phyloP scores from a whole-genome alignment of 257 asterid species.

The Scutellaria baicalensis region DNA sequence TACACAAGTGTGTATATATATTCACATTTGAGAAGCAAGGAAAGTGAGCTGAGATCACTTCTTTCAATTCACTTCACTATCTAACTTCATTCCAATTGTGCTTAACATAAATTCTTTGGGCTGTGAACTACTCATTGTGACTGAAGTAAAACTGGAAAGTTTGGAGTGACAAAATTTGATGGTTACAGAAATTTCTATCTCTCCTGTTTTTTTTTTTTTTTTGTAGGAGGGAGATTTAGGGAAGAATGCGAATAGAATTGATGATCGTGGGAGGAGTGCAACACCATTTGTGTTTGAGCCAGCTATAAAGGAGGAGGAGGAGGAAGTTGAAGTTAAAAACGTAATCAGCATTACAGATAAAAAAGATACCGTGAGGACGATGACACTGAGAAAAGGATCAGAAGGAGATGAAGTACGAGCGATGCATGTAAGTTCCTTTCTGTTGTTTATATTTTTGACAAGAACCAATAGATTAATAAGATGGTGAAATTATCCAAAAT shows the following conservation, averaged over 20 bases:
- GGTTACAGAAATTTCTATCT: conserved; percentile 28
- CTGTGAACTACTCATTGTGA: too few relatives aligned
- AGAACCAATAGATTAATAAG: too few relatives aligned
- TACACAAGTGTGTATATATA: too few relatives aligned
- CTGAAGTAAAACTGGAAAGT: not conserved
- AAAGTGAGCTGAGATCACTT: too few relatives aligned
- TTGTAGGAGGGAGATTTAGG: conserved; percentile 60
- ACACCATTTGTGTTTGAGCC: conserved; percentile 48
- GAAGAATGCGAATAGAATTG: conserved; percentile 45
- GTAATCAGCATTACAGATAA: conserved; percentile 38
- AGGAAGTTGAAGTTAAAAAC: conserved; percentile 46
- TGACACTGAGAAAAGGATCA: conserved; percentile 65
- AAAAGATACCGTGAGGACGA: conserved; percentile 35
- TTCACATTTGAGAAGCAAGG: too few relatives aligned
- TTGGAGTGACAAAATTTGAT: conserved; percentile 14
- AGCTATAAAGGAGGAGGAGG: conserved; percentile 31
- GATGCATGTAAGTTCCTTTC: conserved; percentile 58
- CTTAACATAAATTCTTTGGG: not conserved
- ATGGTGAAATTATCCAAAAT: too few relatives aligned
- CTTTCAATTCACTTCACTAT: too few relatives aligned
- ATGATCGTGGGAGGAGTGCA: conserved; percentile 50
- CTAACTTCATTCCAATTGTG: too few relatives aligned
- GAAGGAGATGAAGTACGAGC: conserved; percentile 83
- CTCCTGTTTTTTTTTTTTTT: too few relatives aligned
- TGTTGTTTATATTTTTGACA: too few relatives aligned